phyloP scores from a whole-genome alignment of 78 protist species.

The Planoprotostelium fungivorum region DNA sequence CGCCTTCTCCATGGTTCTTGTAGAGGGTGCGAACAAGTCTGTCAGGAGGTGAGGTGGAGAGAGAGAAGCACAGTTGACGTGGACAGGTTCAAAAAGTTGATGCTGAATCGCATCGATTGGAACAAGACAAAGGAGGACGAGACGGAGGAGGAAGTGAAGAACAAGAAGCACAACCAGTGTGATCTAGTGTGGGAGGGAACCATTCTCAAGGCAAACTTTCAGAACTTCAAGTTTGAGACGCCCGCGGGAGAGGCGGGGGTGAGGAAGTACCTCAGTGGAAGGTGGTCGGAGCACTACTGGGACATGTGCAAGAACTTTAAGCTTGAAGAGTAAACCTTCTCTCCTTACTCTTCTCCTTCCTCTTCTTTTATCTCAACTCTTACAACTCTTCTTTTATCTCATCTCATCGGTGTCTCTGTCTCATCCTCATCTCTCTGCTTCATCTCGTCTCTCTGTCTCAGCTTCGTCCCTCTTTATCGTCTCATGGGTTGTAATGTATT shows the following conservation, averaged over 20 bases:
- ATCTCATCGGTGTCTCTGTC: too few relatives aligned
- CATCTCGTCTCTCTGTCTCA: too few relatives aligned
- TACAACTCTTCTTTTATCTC: too few relatives aligned
- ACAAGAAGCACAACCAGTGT: slow-evolving; percentile 10
- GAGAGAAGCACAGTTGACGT: too few relatives aligned
- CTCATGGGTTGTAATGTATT: slow-evolving; percentile 48
- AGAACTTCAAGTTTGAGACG: slow-evolving; percentile 3
- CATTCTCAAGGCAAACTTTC: slow-evolving; percentile 20
- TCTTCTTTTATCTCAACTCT: too few relatives aligned
- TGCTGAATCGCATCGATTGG: slow-evolving; percentile 32
- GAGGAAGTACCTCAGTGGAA: neutral
- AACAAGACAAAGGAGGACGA: neutral
- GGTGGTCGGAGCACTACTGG: neutral
- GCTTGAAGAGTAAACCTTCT: neutral
- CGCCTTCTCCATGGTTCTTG: slow-evolving; percentile 6
- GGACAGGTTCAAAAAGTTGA: slow-evolving; percentile 15
- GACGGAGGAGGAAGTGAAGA: neutral
- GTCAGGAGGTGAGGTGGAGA: neutral
- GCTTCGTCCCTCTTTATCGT: too few relatives aligned
- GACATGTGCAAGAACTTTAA: neutral
- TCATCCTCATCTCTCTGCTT: too few relatives aligned
- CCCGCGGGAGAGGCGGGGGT: neutral
- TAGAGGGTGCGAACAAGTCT: slow-evolving; percentile 37
- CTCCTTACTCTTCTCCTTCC: too few relatives aligned
- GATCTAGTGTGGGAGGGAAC: slow-evolving; percentile 51